Base-by-base conservation (phyloP, 2,329 filamentous ascomycete genomes). In the Gnomoniopsis sp. region DNA sequence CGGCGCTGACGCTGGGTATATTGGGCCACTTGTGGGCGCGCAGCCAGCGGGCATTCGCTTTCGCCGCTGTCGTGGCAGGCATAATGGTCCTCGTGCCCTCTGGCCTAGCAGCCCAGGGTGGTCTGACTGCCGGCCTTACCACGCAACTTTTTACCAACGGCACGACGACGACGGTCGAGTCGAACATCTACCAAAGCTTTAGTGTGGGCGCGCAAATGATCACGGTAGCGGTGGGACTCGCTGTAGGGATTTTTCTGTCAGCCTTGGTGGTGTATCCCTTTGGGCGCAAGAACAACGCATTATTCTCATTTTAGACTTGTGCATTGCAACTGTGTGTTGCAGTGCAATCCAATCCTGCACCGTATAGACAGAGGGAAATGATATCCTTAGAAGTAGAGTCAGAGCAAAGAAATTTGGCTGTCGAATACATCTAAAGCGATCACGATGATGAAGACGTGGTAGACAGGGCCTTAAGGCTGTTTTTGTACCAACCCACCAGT, bases 1-100 rank as follows among this genome's bases (percentile, higher is more conserved):
- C 60, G 11, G 59, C 62, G 4, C 58, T 60, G 22, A 55, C 49
- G 15, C 48, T 63, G 11, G 57, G 62, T 3, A 54, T 62, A 8
- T 48, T 63, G 14, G 60, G 62, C 12, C 60, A 62, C 23, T 38
- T 62, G 14, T 62, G 60, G 62, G 60, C 60, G n/a, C 57, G 62
- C 6, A 58, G 51, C 12, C 60, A 62, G 26, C 57, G 55, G 12
- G 60, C 55, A 0, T 62, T 62, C 44, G 57, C 57, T 4, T 60
- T 63, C 46, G 57, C 55, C 10, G 52, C 54, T n/a, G 56, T 60
- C 17, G 60, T 63, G 19, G 60, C 59, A 14, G 62, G 60, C 3
- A 60, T 58, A 15, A 57, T 58, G 53, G 59, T 59, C 19, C 49
- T 62, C 4, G 62, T 58, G 2, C 57, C 60, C n/a, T 59, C 54